Conservation (phyloP, 805 yeast species). For the Gaillardinia entomophila region DNA sequence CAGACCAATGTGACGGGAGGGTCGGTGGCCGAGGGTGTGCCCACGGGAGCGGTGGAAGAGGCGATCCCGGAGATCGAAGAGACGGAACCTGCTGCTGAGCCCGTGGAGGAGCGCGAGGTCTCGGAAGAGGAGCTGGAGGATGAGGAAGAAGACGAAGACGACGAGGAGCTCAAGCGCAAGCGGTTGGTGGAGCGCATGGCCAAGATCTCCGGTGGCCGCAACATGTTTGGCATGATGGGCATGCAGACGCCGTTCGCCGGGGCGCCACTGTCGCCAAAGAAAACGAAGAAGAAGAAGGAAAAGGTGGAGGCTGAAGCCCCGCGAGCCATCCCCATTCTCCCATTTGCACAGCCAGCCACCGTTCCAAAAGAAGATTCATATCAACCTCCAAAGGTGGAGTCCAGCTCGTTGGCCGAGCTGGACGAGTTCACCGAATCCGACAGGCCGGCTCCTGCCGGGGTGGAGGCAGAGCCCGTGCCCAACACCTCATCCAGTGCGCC, state of each 20-base stretch:
- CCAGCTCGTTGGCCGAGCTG: not conserved
- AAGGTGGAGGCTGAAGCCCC: conserved; percentile 16
- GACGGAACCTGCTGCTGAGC: conserved; percentile 15
- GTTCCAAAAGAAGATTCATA: conserved; percentile 7
- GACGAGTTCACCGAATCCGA: not conserved
- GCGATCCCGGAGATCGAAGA: conserved; percentile 8
- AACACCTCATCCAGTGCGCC: not conserved
- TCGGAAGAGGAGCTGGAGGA: conserved; percentile 47
- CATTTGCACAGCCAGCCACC: conserved; percentile 39
- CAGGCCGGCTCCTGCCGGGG: no score
- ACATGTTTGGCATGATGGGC: conserved; percentile 72
- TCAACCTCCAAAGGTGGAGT: conserved; percentile 2
- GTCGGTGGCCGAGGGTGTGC: not conserved
- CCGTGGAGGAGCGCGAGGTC: conserved; percentile 28
- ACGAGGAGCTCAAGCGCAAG: conserved; percentile 68
- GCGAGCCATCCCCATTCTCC: conserved; percentile 48
- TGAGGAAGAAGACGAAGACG: conserved; percentile 59
- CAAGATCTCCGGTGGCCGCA: conserved; percentile 82
- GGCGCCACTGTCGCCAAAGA: conserved; percentile 1
- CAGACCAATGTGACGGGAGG: not conserved
- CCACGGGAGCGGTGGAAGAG: not conserved
- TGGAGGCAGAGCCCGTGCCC: not conserved
- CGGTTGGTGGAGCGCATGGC: conserved; percentile 93
- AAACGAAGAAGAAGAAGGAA: conserved; percentile 3
- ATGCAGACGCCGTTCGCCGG: conserved; percentile 31